phyloP scores from a whole-genome alignment of 805 yeast genomes.

The Pichia scutulata region DNA sequence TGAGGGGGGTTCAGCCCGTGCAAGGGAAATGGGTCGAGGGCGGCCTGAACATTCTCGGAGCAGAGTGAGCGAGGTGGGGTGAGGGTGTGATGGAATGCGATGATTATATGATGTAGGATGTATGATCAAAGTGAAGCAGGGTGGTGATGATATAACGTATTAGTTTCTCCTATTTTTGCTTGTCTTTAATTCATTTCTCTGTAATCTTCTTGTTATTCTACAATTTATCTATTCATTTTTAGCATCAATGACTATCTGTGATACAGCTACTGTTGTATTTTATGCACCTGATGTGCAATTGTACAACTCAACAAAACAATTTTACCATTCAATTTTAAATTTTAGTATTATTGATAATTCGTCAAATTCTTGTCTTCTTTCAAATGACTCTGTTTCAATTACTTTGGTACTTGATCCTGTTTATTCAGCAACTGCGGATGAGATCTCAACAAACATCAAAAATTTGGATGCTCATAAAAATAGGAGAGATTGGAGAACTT shows the following conservation, averaged over 20 bases:
- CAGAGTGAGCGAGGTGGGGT: neutral
- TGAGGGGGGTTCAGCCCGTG: neutral
- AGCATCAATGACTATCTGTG: neutral
- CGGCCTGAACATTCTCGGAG: neutral
- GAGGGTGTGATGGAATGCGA: neutral
- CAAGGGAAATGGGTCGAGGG: neutral
- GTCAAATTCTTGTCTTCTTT: neutral
- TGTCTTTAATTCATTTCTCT: no score
- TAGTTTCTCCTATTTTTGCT: no score
- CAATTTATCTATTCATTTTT: no score
- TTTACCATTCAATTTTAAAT: slow-evolving; percentile 46
- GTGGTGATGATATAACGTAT: no score
- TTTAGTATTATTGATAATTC: slow-evolving; percentile 13
- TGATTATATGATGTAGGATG: neutral
- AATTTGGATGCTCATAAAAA: slow-evolving; percentile 22
- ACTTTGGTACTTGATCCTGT: slow-evolving; percentile 19
- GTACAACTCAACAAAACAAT: slow-evolving; percentile 34
- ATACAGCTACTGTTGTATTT: neutral
- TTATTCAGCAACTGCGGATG: slow-evolving; percentile 21
- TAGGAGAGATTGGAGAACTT: slow-evolving; percentile 44
- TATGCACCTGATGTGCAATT: neutral
- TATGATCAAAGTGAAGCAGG: neutral
- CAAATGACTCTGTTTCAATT: slow-evolving; percentile 10
- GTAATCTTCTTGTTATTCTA: no score
- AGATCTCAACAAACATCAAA: slow-evolving; percentile 21